Conservation (phyloP, 768 basidiomycete genomes). For the Phanerochaete carnosa region DNA sequence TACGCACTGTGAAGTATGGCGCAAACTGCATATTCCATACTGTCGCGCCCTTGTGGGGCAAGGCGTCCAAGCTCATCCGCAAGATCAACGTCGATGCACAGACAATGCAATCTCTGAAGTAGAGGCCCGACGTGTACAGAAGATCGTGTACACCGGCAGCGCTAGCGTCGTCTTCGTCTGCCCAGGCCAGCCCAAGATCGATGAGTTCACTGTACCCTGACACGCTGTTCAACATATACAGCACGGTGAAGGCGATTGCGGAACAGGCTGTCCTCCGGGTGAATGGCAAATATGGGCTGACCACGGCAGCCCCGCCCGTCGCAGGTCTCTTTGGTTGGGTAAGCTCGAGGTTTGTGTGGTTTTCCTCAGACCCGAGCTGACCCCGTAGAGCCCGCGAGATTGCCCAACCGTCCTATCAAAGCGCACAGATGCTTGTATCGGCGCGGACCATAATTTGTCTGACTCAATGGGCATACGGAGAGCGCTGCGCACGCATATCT, state of each 20-base stretch:
- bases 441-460: constrained; percentile 25
- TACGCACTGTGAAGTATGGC: constrained; percentile 21
- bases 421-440: constrained; percentile 47
- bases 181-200: constrained; percentile 40
- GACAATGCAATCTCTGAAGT: constrained; percentile 43
- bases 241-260: constrained; percentile 49
- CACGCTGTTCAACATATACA: constrained; percentile 45
- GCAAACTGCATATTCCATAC: constrained; percentile 52
- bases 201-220: constrained; percentile 44
- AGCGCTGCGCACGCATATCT: constrained; percentile 58
- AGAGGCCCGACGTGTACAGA: constrained; percentile 34
- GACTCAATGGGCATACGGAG: constrained; percentile 57
- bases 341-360: neutral
- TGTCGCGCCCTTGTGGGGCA: constrained; percentile 43
- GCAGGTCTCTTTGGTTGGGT: constrained; percentile 54
- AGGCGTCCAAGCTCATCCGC: constrained; percentile 36
- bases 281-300: constrained; percentile 38
- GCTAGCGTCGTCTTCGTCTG: constrained; percentile 50
- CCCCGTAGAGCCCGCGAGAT: constrained; percentile 37
- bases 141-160: constrained; percentile 53
- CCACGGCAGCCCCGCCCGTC: constrained; percentile 48
- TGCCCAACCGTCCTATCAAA: constrained; percentile 37
- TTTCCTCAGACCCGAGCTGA: neutral
- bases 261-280: constrained; percentile 48
- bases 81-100: constrained; percentile 55